Base-by-base conservation (phyloP, 768 basidiomycete genomes). In the Termitomyces sp. region DNA sequence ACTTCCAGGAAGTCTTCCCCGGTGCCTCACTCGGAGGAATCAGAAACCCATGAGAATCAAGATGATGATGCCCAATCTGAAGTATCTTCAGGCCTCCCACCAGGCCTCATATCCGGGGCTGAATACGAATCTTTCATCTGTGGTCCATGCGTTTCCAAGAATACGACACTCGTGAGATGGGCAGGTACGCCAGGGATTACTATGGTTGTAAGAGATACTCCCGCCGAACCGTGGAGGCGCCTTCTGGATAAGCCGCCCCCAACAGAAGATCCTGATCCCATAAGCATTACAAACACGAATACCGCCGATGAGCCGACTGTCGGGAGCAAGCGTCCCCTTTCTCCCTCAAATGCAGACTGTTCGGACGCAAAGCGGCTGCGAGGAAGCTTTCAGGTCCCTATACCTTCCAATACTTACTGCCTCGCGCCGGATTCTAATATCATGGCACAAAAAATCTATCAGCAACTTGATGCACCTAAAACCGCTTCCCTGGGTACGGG, bases 41-140 rank as follows among this genome's bases (percentile, higher is more conserved):
- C 64, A 50, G 61, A 66, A n/a, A 44, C 40, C 32, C 47, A 60
- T 43, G 62, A 59, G 59, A 66, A 66, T 30, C 68, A 71, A 55
- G 79, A 75, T 40, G 77, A 74, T 35, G 84, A 86, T 65, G 80
- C 74, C 33, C 71, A 69, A 35, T 92, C 90, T 16, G 83, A 85
- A 52, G 76, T 79, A 16, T 88, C 87, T 16, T 82, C 82, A 32
- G 83, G 76, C 44, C 78, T 92, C 20, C 87, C 91, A 30, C 84
- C 83, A 28, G 81, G 89, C 3, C 76, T 92, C 23, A 79, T 93
- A 53, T 72, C 84, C 23, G 85, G 83, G 8, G 75, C 75, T 14
- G 84, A 88, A 67, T 93, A 94, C 67, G 90, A 93, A 46, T 77
- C 82, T 50, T 83, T 94, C 66, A 74, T 93, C 18, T 94, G 92